A percentile compares a stretch with the other conserved stretches of the same genome.
Evolutionary conservation across 257 asterid genomes (phyloP).

Genomic region (Rhazya stricta): DNA sequence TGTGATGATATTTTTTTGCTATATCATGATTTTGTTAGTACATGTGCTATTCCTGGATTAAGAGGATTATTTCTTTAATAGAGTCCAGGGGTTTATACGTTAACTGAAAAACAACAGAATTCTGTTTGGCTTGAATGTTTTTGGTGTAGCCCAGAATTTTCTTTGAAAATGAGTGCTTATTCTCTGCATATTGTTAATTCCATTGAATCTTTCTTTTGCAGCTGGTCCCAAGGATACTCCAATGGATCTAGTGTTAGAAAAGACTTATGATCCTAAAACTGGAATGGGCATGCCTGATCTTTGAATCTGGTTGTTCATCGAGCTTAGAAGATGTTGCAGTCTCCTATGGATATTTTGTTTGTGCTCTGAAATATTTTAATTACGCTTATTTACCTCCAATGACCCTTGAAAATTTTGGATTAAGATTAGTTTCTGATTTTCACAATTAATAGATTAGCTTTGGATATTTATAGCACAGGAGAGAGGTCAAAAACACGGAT

Average conservation of each 20-base stretch:
- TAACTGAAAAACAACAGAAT: neutral
- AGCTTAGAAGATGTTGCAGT: neutral
- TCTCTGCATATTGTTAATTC: neutral
- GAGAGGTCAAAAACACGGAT: neutral
- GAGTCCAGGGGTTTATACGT: neutral
- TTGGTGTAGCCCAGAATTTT: neutral
- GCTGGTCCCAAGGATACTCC: slow-evolving; percentile 96
- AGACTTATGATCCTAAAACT: slow-evolving; percentile 74
- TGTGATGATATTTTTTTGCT: neutral
- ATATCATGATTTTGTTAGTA: neutral
- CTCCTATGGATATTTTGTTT: neutral
- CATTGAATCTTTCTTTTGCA: slow-evolving; percentile 31
- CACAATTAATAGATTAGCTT: too few relatives aligned
- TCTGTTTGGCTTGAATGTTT: neutral
- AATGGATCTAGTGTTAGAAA: slow-evolving; percentile 66
- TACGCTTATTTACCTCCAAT: neutral
- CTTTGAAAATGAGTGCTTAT: neutral
- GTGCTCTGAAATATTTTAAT: neutral
- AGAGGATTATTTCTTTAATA: neutral
- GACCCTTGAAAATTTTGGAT: neutral
- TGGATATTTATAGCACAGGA: too few relatives aligned
- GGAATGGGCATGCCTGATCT: slow-evolving; percentile 94
- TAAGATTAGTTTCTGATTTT: neutral
- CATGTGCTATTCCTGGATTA: too few relatives aligned
- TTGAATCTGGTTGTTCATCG: slow-evolving; percentile 17